Conservation (phyloP, 1,284 basidiomycete genomes). For the Thecaphora thlaspeos region DNA sequence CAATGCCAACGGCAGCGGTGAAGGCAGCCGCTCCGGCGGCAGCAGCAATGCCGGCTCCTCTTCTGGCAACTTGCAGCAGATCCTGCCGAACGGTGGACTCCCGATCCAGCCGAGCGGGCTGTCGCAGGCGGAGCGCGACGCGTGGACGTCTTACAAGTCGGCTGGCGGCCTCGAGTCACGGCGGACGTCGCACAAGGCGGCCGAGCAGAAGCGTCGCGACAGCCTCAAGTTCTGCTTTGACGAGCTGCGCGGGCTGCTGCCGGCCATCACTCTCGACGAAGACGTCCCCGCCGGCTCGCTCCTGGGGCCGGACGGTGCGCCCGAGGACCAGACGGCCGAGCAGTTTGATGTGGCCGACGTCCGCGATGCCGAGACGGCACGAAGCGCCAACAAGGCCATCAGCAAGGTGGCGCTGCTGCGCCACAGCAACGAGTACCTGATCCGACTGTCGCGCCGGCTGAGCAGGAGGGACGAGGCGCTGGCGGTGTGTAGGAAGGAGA, state of each 20-base stretch:
- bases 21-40: no score
- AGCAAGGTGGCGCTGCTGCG: slow-evolving; percentile 89
- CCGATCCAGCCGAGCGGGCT: slow-evolving; percentile 38
- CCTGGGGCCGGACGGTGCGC: slow-evolving; percentile 49
- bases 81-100: slow-evolving; percentile 10
- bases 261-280: slow-evolving; percentile 60
- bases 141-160: slow-evolving; percentile 41
- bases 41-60: neutral
- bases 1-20: no score
- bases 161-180: slow-evolving; percentile 61
- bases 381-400: slow-evolving; percentile 68
- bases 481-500: slow-evolving; percentile 68
- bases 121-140: slow-evolving; percentile 36
- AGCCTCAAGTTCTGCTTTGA: slow-evolving; percentile 94
- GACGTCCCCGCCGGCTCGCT: slow-evolving; percentile 50
- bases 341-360: slow-evolving; percentile 36
- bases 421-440: slow-evolving; percentile 83
- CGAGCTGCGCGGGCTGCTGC: slow-evolving; percentile 81
- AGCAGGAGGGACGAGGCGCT: slow-evolving; percentile 82
- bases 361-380: slow-evolving; percentile 30
- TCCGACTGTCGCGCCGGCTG: slow-evolving; percentile 72
- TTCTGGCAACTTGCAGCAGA: slow-evolving; percentile 2
- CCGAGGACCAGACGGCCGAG: slow-evolving; percentile 48
- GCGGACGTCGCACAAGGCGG: slow-evolving; percentile 91
- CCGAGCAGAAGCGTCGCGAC: slow-evolving; percentile 94